These are phyloP conservation scores for Marchantia paleacea DNA, from an alignment of 225 moss, liverwort and hornwort species.

Conservation along the genomic window DNA sequence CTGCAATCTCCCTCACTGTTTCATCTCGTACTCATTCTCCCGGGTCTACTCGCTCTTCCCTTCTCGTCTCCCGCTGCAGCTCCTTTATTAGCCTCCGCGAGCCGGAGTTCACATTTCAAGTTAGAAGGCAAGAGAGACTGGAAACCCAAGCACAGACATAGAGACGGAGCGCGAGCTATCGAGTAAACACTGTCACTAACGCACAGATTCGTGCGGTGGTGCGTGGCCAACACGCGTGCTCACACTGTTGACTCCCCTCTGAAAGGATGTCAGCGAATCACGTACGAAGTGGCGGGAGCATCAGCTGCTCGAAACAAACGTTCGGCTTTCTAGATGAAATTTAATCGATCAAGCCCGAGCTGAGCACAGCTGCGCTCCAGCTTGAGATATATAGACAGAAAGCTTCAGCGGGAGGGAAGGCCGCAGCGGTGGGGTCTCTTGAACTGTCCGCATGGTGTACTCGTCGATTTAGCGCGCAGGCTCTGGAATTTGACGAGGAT, in stretches of 20 bases:
- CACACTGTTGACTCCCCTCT: too few relatives aligned
- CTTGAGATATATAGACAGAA: neutral
- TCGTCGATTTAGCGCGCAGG: neutral
- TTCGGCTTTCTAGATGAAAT: neutral
- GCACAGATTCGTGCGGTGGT: neutral
- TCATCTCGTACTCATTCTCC: constrained; percentile 1
- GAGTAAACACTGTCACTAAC: neutral
- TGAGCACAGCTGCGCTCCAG: neutral
- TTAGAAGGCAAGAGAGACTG: neutral
- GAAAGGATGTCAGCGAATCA: constrained; percentile 2
- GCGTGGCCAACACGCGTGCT: neutral
- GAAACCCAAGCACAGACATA: neutral
- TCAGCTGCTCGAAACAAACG: neutral
- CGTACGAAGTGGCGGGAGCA: neutral
- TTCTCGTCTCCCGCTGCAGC: neutral
- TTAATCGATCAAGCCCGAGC: neutral
- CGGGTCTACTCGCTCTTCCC: neutral
- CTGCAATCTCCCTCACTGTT: neutral
- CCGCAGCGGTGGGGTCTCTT: neutral
- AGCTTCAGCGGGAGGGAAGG: neutral
- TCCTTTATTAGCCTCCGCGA: neutral
- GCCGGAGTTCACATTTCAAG: neutral
- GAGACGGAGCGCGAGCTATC: neutral
- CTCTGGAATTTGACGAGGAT: neutral
- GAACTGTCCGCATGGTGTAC: neutral